These are phyloP conservation scores for Coprinopsis strossmayeri DNA, from an alignment of 768 basidiomycete genomes.

Conservation along the genomic window DNA sequence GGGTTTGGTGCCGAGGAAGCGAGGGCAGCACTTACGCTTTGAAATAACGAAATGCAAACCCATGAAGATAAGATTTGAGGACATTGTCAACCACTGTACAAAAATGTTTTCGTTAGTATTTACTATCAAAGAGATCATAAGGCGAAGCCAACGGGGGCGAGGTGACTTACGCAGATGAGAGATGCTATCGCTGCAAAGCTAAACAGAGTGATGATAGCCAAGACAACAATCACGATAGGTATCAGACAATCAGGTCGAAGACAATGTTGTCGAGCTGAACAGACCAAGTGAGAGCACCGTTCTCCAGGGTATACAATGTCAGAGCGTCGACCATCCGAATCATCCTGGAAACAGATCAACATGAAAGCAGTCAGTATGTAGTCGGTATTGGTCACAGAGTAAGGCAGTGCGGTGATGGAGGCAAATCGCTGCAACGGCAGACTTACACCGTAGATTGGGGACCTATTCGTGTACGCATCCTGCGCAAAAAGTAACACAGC, in stretches of 20 bases:
- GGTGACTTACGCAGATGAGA: slow-evolving; percentile 15
- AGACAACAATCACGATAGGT: neutral
- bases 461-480: slow-evolving; percentile 30
- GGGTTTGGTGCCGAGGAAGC: too few relatives aligned
- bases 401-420: too few relatives aligned
- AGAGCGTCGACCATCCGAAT: slow-evolving; percentile 41
- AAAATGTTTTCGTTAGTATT: neutral
- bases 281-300: slow-evolving; percentile 44
- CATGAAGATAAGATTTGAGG: slow-evolving; percentile 35
- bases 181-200: slow-evolving; percentile 37
- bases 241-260: neutral
- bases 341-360: slow-evolving; percentile 23
- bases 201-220: neutral
- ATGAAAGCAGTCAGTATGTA: neutral
- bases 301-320: slow-evolving; percentile 48
- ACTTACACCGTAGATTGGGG: slow-evolving; percentile 23
- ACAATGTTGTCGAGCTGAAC: neutral
- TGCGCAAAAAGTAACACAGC: slow-evolving; percentile 36
- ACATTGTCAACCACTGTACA: slow-evolving; percentile 41
- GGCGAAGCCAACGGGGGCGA: neutral
- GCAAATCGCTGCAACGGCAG: too few relatives aligned
- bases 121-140: too few relatives aligned
- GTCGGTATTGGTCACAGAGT: too few relatives aligned
- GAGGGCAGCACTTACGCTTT: slow-evolving; percentile 39
- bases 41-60: slow-evolving; percentile 42